Percentiles rank a stretch among this genome's conserved stretches.
phyloP scores from a whole-genome alignment of 805 yeast genomes.

The Scheffersomyces ergatensis region DNA sequence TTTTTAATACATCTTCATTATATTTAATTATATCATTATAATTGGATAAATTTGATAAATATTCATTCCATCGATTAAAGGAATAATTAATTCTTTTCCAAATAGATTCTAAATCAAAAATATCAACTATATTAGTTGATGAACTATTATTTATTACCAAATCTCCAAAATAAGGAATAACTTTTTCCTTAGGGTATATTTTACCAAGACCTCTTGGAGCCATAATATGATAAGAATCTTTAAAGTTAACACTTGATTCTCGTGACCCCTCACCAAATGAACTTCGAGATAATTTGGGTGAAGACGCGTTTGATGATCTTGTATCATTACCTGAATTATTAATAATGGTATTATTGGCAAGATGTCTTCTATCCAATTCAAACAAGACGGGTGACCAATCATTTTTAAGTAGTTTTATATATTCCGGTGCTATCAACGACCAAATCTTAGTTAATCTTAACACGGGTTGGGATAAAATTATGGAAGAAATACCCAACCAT shows the following conservation, averaged over 20 bases:
- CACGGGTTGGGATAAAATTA: slow-evolving; percentile 78
- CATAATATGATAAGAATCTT: slow-evolving; percentile 64
- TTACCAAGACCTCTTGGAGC: slow-evolving; percentile 88
- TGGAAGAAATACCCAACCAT: slow-evolving; percentile 87
- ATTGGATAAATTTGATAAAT: slow-evolving; percentile 49
- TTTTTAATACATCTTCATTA: slow-evolving; percentile 37
- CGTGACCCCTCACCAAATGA: neutral
- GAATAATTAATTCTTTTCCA: slow-evolving; percentile 70
- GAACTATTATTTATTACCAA: slow-evolving; percentile 49
- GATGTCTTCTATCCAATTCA: slow-evolving; percentile 76
- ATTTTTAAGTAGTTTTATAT: slow-evolving; percentile 58
- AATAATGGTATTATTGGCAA: slow-evolving; percentile 30
- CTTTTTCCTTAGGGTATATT: slow-evolving; percentile 69
- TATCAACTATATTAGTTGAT: slow-evolving; percentile 17
- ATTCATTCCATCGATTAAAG: slow-evolving; percentile 80
- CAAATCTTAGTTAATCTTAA: slow-evolving; percentile 73
- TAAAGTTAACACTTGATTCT: slow-evolving; percentile 18
- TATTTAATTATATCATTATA: slow-evolving; percentile 37
- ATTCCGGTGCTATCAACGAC: slow-evolving; percentile 62
- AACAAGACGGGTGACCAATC: slow-evolving; percentile 94
- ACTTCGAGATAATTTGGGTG: neutral
- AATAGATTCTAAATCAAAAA: slow-evolving; percentile 60
- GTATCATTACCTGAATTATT: neutral
- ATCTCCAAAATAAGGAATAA: slow-evolving; percentile 91
- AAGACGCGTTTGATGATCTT: neutral